Conservation (phyloP, 148 eudicot genomes). For the Rhododendron simsii region DNA sequence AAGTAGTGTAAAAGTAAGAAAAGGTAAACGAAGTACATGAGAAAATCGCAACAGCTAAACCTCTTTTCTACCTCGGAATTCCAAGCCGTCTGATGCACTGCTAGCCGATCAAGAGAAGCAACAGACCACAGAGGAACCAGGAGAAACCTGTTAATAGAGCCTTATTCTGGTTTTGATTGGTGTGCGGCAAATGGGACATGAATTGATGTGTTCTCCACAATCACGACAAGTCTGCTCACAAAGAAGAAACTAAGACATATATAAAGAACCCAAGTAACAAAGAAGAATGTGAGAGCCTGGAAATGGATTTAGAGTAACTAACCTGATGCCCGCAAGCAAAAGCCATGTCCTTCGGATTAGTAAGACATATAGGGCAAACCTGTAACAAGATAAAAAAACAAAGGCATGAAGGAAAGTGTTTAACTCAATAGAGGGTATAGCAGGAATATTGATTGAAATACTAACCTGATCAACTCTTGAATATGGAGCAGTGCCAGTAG, state of each 20-base stretch:
- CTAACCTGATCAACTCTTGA: conserved; percentile 40
- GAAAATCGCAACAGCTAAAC: background rate
- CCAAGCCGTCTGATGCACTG: background rate
- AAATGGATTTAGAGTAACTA: background rate
- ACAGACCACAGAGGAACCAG: background rate
- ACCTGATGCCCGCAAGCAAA: conserved; percentile 94
- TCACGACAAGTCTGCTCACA: conserved; percentile 55
- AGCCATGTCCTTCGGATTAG: conserved; percentile 68
- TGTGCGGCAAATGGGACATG: conserved; percentile 67
- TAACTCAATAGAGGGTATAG: background rate
- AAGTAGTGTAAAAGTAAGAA: background rate
- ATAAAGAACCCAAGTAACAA: too few relatives aligned
- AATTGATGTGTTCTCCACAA: conserved; percentile 53
- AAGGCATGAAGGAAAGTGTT: too few relatives aligned
- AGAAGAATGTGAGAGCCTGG: background rate
- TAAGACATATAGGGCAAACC: conserved; percentile 65
- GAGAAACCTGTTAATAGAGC: conserved; percentile 32
- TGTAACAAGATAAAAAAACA: conserved; percentile 15
- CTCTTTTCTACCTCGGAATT: background rate
- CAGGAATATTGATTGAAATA: background rate
- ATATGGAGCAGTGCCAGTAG: conserved; percentile 8
- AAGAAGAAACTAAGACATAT: background rate
- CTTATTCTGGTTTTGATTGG: conserved; percentile 42
- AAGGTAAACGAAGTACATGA: background rate
- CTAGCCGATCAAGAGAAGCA: background rate